Conservation (phyloP, 495 filamentous ascomycete species). For the Margaritispora aquatica region DNA sequence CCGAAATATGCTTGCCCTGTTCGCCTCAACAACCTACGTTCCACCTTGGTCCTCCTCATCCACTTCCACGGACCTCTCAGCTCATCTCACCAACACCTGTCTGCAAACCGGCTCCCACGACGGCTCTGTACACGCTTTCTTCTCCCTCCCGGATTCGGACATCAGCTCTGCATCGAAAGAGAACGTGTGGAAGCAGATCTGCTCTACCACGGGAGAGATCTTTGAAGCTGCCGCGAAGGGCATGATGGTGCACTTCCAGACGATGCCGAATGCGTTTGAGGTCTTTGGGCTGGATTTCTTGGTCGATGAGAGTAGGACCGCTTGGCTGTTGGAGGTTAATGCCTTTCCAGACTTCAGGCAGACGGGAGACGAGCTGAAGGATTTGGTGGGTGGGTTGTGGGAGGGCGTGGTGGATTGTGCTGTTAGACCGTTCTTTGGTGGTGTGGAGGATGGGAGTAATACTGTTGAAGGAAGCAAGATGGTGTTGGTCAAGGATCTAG, state of each 20-base stretch:
- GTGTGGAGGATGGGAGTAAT: conserved; percentile 18
- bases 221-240: conserved; percentile 79
- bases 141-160: conserved; percentile 45
- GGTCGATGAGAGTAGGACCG: conserved; percentile 55
- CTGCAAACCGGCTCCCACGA: conserved; percentile 62
- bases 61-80: conserved; percentile 43
- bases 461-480: conserved; percentile 25
- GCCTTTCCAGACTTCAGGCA: conserved; percentile 93
- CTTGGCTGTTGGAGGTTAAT: conserved; percentile 88
- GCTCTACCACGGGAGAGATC: conserved; percentile 58
- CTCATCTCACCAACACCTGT: conserved; percentile 91
- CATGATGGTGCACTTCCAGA: conserved; percentile 88
- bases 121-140: conserved; percentile 62
- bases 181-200: conserved; percentile 67
- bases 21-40: conserved; percentile 65
- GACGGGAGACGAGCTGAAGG: conserved; percentile 68
- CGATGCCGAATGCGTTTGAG: conserved; percentile 82
- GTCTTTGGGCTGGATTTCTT: conserved; percentile 89
- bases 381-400: conserved; percentile 70
- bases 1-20: conserved; percentile 84
- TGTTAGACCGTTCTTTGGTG: conserved; percentile 56
- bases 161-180: conserved; percentile 35
- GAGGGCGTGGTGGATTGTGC: conserved; percentile 61
- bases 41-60: conserved; percentile 26
- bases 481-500: conserved; percentile 41